Conservation (phyloP, 306 rosid genomes). For the Vigna unguiculata region DNA sequence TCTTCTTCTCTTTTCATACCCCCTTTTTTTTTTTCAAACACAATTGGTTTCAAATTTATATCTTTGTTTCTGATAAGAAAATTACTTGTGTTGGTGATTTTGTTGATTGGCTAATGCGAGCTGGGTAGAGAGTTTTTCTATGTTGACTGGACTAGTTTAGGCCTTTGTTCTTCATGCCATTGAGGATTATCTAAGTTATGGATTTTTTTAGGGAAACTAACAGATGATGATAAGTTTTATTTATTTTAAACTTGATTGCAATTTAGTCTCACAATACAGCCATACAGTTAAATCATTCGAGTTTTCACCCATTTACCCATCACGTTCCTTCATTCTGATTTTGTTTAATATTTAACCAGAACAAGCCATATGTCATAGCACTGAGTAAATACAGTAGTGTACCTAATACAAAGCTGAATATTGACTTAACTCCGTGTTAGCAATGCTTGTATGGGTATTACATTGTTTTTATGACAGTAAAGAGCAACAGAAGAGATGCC, state of each 20-base stretch:
- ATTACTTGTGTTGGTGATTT: not conserved
- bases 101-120: not conserved
- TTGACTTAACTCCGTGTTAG: not conserved
- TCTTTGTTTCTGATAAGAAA: not conserved
- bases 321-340: not conserved
- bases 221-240: not conserved
- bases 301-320: not conserved
- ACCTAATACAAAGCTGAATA: too few species aligned
- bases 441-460: not conserved
- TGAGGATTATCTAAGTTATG: not conserved
- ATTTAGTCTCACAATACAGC: not conserved
- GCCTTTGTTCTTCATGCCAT: not conserved
- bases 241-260: not conserved
- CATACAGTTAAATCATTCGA: not conserved
- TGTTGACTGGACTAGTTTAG: too few species aligned
- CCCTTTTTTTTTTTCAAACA: not conserved
- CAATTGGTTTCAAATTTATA: not conserved
- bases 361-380: not conserved
- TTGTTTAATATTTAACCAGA: not conserved
- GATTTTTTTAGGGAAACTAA: not conserved
- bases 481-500: not conserved
- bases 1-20: not conserved
- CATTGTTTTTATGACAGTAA: not conserved
- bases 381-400: not conserved
- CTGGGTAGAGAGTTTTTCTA: not conserved